Percentiles rank a stretch among this genome's conserved stretches.
phyloP scores from a whole-genome alignment of 768 basidiomycete species.

The Auricularia auricula-judae region DNA sequence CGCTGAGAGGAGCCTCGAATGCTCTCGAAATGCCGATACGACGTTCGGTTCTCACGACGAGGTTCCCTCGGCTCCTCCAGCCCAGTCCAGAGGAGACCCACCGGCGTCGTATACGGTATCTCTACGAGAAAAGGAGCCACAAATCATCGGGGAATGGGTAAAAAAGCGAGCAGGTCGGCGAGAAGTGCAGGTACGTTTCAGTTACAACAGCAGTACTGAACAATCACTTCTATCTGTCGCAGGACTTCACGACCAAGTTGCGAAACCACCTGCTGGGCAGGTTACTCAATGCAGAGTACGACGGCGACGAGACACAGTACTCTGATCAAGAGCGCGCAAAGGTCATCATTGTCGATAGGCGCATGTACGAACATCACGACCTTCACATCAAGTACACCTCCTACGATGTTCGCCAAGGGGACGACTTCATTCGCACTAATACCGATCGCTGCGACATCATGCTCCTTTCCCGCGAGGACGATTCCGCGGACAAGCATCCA shows the following conservation, averaged over 20 bases:
- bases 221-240: neutral
- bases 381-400: conserved; percentile 5
- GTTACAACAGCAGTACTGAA: too few species aligned
- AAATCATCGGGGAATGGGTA: too few species aligned
- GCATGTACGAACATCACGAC: neutral
- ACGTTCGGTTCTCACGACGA: too few species aligned
- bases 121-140: too few species aligned
- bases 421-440: conserved; percentile 8
- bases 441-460: conserved; percentile 3
- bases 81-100: too few species aligned
- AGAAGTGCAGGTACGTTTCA: too few species aligned
- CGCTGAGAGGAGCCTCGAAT: too few species aligned
- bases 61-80: too few species aligned
- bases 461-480: conserved; percentile 2
- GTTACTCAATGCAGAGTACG: conserved; percentile 8
- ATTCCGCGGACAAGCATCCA: neutral
- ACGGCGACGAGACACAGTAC: conserved; percentile 9
- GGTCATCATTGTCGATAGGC: neutral
- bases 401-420: conserved; percentile 3
- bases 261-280: conserved; percentile 15
- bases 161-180: too few species aligned
- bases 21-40: too few species aligned
- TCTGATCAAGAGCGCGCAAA: conserved; percentile 1
- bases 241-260: conserved; percentile 12
- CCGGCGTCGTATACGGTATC: too few species aligned